These are phyloP conservation scores for Crithidia sp. DNA, from an alignment of 208 protist species.

Conservation along the genomic window DNA sequence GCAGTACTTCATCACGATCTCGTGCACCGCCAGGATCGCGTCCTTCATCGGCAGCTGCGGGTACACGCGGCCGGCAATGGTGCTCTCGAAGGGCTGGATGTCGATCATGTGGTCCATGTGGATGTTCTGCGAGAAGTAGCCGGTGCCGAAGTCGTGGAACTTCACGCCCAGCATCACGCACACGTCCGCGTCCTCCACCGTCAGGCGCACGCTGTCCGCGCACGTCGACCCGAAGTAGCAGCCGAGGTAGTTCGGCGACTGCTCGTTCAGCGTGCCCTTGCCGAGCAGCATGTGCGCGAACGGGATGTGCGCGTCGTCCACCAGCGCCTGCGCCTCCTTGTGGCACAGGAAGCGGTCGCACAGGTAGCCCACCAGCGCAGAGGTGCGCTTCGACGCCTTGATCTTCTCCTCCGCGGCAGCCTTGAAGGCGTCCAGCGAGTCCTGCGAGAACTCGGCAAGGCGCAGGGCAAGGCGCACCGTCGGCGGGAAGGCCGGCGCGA, in stretches of 20 bases:
- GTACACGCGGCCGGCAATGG: too few species aligned
- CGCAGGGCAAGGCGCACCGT: too few species aligned
- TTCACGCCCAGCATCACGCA: slow-evolving; percentile 43
- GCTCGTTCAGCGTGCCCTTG: slow-evolving; percentile 55
- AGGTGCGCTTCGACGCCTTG: slow-evolving; percentile 13
- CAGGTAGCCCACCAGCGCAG: slow-evolving; percentile 41
- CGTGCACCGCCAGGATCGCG: slow-evolving; percentile 31
- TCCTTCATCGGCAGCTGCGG: slow-evolving; percentile 35
- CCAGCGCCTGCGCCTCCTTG: slow-evolving; percentile 31
- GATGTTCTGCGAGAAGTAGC: slow-evolving; percentile 51
- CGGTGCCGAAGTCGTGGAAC: slow-evolving; percentile 61
- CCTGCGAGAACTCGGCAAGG: too few species aligned
- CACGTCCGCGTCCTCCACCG: slow-evolving; percentile 38
- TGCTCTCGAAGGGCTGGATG: slow-evolving; percentile 37
- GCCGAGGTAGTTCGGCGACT: slow-evolving; percentile 45
- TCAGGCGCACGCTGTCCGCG: too few species aligned
- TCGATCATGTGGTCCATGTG: too few species aligned
- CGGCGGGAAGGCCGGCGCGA: too few species aligned
- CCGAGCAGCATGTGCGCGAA: slow-evolving; percentile 44
- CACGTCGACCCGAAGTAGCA: slow-evolving; percentile 47
- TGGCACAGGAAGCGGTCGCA: slow-evolving; percentile 50
- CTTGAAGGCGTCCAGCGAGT: slow-evolving; percentile 25
- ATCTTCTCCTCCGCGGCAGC: slow-evolving; percentile 37
- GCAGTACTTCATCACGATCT: slow-evolving; percentile 34
- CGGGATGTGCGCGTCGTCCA: slow-evolving; percentile 43